Conservation (phyloP, 2,329 filamentous ascomycete genomes). For the Tolypocladium guangdongense region DNA sequence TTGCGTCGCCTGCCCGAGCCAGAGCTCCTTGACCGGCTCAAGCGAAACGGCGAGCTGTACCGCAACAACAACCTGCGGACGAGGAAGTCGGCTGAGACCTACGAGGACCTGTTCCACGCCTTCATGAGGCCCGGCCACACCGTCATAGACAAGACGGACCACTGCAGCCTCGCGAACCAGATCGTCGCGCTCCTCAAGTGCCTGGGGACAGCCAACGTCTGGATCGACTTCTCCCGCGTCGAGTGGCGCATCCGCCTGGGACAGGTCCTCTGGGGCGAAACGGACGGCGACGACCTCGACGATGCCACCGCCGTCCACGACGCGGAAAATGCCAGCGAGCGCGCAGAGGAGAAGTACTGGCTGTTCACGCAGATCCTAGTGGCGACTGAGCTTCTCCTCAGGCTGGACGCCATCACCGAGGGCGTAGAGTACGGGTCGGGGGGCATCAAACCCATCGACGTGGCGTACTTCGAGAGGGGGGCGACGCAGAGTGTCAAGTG, state of each 20-base stretch:
- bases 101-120: slow-evolving; percentile 50
- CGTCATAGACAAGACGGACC: slow-evolving; percentile 46
- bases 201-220: slow-evolving; percentile 53
- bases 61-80: slow-evolving; percentile 39
- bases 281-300: slow-evolving; percentile 38
- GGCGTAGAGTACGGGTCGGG: slow-evolving; percentile 44
- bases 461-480: slow-evolving; percentile 50
- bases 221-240: slow-evolving; percentile 64
- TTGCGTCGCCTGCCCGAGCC: slow-evolving; percentile 47
- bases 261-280: slow-evolving; percentile 56
- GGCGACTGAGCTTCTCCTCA: slow-evolving; percentile 52
- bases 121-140: slow-evolving; percentile 46
- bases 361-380: slow-evolving; percentile 54
- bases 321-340: slow-evolving; percentile 34
- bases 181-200: slow-evolving; percentile 58
- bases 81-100: slow-evolving; percentile 44
- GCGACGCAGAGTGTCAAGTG: slow-evolving; percentile 53
- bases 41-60: slow-evolving; percentile 45
- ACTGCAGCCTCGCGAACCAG: slow-evolving; percentile 56
- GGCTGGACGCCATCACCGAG: slow-evolving; percentile 52
- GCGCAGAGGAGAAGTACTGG: slow-evolving; percentile 55
- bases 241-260: slow-evolving; percentile 66
- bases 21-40: slow-evolving; percentile 47
- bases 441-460: slow-evolving; percentile 41
- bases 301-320: slow-evolving; percentile 42